Conservation (phyloP, 2,329 filamentous ascomycete genomes). For the Calonectria naviculata region DNA sequence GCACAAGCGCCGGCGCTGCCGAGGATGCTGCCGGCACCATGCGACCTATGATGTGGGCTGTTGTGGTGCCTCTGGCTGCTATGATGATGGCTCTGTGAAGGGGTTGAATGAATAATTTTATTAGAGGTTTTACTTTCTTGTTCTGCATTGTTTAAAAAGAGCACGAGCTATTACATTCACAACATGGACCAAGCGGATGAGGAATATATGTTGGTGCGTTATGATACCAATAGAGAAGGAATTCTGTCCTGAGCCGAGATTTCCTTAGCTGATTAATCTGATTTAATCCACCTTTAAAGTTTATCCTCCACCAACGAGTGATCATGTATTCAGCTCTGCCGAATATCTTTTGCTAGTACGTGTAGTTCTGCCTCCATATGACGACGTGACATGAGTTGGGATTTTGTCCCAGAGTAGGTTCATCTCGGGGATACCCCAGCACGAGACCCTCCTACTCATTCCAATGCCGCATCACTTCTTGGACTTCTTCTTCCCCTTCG, state of each 20-base stretch:
- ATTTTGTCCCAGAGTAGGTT: background rate
- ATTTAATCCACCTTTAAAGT: background rate
- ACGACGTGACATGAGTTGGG: background rate
- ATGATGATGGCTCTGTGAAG: slow-evolving; percentile 47
- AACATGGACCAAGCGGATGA: slow-evolving; percentile 1
- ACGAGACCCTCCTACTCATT: background rate
- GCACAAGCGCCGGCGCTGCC: slow-evolving; percentile 34
- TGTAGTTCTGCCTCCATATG: background rate
- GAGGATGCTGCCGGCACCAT: slow-evolving; percentile 43
- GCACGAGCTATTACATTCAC: slow-evolving; percentile 25
- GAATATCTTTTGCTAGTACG: background rate
- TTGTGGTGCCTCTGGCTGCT: slow-evolving; percentile 46
- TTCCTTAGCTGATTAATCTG: slow-evolving; percentile 13
- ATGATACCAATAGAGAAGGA: slow-evolving; percentile 24
- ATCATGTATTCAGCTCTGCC: background rate
- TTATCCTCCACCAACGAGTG: background rate
- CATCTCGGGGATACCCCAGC: background rate
- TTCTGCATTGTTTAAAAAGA: background rate
- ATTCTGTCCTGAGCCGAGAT: slow-evolving; percentile 18
- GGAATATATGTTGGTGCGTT: slow-evolving; percentile 20
- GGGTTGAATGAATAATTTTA: background rate
- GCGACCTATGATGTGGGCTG: slow-evolving; percentile 47
- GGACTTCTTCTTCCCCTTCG: background rate
- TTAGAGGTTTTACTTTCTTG: background rate
- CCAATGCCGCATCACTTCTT: background rate